phyloP scores from a whole-genome alignment of 2,329 filamentous ascomycete species.

The Exophiala mesophila region DNA sequence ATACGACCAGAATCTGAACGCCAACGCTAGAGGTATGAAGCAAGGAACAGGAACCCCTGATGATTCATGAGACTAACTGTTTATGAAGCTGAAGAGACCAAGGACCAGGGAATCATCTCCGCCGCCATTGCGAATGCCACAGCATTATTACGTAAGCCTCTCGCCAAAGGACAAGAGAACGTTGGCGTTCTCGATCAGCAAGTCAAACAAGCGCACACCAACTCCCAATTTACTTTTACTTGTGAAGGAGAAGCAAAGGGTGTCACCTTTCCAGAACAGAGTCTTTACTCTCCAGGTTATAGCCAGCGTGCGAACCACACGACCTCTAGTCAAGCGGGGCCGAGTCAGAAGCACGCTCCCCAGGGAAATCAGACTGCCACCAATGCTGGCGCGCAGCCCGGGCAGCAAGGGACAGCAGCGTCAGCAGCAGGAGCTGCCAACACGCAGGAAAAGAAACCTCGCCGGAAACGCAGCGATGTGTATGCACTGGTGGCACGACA shows the following conservation, averaged over 20 bases:
- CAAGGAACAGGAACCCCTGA: not conserved
- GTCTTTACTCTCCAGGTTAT: conserved; percentile 33
- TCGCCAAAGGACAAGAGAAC: conserved; percentile 66
- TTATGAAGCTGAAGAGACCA: conserved; percentile 38
- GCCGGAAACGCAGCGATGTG: conserved; percentile 63
- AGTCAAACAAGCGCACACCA: conserved; percentile 61
- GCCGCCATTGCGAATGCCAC: conserved; percentile 86
- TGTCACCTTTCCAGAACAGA: conserved; percentile 67
- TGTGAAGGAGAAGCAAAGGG: conserved; percentile 85
- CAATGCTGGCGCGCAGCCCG: conserved; percentile 37
- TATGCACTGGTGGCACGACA: conserved; percentile 70
- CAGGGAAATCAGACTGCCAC: conserved; percentile 55
- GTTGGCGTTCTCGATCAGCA: conserved; percentile 72
- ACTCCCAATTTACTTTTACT: conserved; percentile 93
- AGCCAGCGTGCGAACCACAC: conserved; percentile 19
- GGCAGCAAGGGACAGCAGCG: conserved; percentile 33
- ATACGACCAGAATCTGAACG: conserved; percentile 24
- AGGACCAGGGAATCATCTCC: conserved; percentile 79
- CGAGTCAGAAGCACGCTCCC: conserved; percentile 40
- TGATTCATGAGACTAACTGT: conserved; percentile 5
- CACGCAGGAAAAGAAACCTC: conserved; percentile 57
- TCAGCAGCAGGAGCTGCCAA: conserved; percentile 35
- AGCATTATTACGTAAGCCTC: conserved; percentile 54
- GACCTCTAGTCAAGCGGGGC: conserved; percentile 28
- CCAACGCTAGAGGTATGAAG: conserved; percentile 23